Base-by-base conservation (phyloP, 495 filamentous ascomycete species). In the Aspergillus heteromorphus region DNA sequence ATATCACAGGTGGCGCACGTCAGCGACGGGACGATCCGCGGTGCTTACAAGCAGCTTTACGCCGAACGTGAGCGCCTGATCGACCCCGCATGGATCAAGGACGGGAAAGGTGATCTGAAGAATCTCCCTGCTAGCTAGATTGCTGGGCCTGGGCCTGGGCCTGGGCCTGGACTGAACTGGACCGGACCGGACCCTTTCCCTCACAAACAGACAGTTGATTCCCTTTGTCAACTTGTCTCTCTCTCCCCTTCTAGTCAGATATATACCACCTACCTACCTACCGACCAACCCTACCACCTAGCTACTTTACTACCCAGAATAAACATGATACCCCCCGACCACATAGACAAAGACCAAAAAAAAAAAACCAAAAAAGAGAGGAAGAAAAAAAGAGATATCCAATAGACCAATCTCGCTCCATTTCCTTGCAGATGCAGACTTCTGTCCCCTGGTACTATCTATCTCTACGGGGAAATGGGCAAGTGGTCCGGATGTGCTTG, bases 11-110 rank as follows among this genome's bases (percentile, higher is more conserved):
- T 93, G 16, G 87, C 87, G 4, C 88, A 88, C 55, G 93, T 97
- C 25, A 96, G 90, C 63, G 93, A 98, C 61, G 91, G 92, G 43
- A 98, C 93, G 1, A 96, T 98, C 57, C 88, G 92, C 45, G 91
- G 89, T 45, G 91, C 95, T 0, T 98, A 97, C 75, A 92, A 93
- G 64, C 82, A 87, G 62, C 79, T 98, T 41, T 90, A 89, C 63
- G 73, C 76, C 6, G 82, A 85, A 42, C 81, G 83, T 16, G 87
- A 93, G 57, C 73, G 81, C 45, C 70, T 98, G 54, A 79, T 97
- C 62, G 81, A 87, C 61, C 74, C 81, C 30, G 83, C 88, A 48
- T 91, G 87, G 82, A 77, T 92, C 53, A 76, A 78, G 58, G 79
- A 85, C 25, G 85, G 82, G 30, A 84, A 85, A 65, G 88, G 83